Conservation (phyloP, 2,329 filamentous ascomycete genomes). For the Ophiosphaerella korrae region DNA sequence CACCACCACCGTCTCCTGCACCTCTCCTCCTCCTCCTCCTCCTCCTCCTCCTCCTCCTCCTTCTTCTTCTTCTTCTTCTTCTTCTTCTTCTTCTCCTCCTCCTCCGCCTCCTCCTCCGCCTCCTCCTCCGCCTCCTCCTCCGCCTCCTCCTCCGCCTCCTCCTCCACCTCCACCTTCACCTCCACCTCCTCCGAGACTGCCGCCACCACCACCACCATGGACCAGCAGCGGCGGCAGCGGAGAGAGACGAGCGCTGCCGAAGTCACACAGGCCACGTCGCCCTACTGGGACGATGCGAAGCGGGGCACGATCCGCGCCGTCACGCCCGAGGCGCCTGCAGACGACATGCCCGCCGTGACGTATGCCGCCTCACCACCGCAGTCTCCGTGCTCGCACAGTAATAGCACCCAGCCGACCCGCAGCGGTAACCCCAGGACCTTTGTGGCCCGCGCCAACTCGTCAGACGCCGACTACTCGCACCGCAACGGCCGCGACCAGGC, state of each 20-base stretch:
- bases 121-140: too few relatives aligned
- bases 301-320: slow-evolving; percentile 63
- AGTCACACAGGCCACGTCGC: slow-evolving; percentile 9
- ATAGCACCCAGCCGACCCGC: slow-evolving; percentile 23
- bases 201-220: slow-evolving; percentile 23
- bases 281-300: slow-evolving; percentile 19
- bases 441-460: slow-evolving; percentile 39
- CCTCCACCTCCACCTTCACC: too few relatives aligned
- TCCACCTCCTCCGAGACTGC: too few relatives aligned
- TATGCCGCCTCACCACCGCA: slow-evolving; percentile 34
- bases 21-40: too few relatives aligned
- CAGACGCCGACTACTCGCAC: slow-evolving; percentile 39
- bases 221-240: slow-evolving; percentile 31
- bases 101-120: too few relatives aligned
- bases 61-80: too few relatives aligned
- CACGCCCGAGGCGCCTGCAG: slow-evolving; percentile 61
- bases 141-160: too few relatives aligned
- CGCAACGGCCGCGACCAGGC: slow-evolving; percentile 54
- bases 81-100: too few relatives aligned
- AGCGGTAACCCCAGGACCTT: slow-evolving; percentile 32
- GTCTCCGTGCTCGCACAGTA: slow-evolving; percentile 36
- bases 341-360: slow-evolving; percentile 11
- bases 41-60: too few relatives aligned
- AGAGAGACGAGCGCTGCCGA: slow-evolving; percentile 32
- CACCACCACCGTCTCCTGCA: too few relatives aligned